phyloP scores from a whole-genome alignment of 345 rosid species.

The Rhodomyrtus tomentosa region DNA sequence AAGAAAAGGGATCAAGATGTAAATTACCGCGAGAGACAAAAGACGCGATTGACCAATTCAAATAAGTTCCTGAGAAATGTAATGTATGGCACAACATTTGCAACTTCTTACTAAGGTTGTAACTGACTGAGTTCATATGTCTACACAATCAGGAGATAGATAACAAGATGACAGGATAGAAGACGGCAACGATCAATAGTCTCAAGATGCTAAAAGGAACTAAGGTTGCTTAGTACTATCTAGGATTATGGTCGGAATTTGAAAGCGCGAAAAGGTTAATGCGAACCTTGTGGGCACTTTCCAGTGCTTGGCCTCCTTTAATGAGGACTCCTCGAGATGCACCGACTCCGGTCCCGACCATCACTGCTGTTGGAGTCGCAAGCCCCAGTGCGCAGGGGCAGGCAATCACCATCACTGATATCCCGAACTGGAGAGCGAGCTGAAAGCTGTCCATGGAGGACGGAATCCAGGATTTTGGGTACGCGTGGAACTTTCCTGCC shows the following conservation, averaged over 20 bases:
- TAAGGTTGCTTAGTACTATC: not conserved
- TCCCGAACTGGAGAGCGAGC: conserved; percentile 95
- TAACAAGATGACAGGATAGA: not conserved
- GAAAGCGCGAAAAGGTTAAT: not conserved
- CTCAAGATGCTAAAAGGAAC: not conserved
- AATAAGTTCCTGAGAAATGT: not conserved
- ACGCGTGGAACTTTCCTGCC: conserved; percentile 69
- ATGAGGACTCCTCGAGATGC: conserved; percentile 93
- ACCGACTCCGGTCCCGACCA: conserved; percentile 99
- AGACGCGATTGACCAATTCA: not conserved
- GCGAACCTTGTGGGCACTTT: conserved; percentile 74
- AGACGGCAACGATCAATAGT: not conserved
- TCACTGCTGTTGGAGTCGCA: conserved; percentile 99
- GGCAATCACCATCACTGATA: conserved; percentile 96
- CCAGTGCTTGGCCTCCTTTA: conserved; percentile 92
- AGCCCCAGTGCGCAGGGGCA: conserved; percentile 96
- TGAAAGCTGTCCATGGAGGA: conserved; percentile 88
- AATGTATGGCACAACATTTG: not conserved
- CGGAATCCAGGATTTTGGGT: conserved; percentile 90
- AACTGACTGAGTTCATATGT: not conserved
- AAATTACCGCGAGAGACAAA: not conserved
- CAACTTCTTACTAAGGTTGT: not conserved
- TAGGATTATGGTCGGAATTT: not conserved
- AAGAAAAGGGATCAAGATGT: not conserved
- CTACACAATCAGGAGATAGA: not conserved